A percentile compares a stretch with the other conserved stretches of the same genome.
Evolutionary conservation across 805 yeast species (phyloP).

Genomic region (Saturnispora hagleri): DNA sequence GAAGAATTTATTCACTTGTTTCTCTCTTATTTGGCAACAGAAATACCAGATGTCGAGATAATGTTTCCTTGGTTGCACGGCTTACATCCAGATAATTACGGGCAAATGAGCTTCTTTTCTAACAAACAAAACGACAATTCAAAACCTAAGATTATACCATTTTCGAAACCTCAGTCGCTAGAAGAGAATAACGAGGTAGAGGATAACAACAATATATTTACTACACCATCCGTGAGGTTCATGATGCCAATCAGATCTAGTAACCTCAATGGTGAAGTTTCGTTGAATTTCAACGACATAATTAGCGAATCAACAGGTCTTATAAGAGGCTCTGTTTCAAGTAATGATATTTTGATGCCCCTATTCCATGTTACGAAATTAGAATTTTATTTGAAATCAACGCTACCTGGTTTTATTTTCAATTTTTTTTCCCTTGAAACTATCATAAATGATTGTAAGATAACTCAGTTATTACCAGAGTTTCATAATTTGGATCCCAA

Average conservation of each 20-base stretch:
- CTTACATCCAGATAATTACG: slow-evolving; percentile 44
- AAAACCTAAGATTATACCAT: slow-evolving; percentile 11
- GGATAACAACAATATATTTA: background rate
- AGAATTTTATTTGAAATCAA: slow-evolving; percentile 22
- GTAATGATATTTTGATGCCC: slow-evolving; percentile 44
- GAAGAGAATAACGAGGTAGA: slow-evolving; percentile 1
- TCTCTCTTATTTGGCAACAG: slow-evolving; percentile 17
- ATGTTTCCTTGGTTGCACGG: slow-evolving; percentile 95
- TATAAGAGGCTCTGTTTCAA: slow-evolving; percentile 45
- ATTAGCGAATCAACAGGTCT: slow-evolving; percentile 34
- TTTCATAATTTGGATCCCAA: slow-evolving; percentile 59
- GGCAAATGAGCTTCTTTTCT: slow-evolving; percentile 40
- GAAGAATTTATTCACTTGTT: slow-evolving; percentile 21
- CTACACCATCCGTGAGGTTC: slow-evolving; percentile 19
- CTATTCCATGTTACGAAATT: slow-evolving; percentile 26
- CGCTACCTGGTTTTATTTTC: slow-evolving; percentile 17
- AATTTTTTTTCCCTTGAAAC: slow-evolving; percentile 21
- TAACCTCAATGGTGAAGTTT: slow-evolving; percentile 23
- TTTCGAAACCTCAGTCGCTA: slow-evolving; percentile 9
- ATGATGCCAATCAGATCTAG: slow-evolving; percentile 27
- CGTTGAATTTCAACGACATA: slow-evolving; percentile 22
- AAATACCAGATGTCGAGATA: slow-evolving; percentile 51
- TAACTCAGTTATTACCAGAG: slow-evolving; percentile 37
- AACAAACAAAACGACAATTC: slow-evolving; percentile 12
- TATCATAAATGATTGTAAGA: slow-evolving; percentile 35